Evolutionary conservation across 1,139 yeast species (phyloP), one percentile per base, ranked within the genome.

Genomic region (Suhomyces chickasaworum): DNA sequence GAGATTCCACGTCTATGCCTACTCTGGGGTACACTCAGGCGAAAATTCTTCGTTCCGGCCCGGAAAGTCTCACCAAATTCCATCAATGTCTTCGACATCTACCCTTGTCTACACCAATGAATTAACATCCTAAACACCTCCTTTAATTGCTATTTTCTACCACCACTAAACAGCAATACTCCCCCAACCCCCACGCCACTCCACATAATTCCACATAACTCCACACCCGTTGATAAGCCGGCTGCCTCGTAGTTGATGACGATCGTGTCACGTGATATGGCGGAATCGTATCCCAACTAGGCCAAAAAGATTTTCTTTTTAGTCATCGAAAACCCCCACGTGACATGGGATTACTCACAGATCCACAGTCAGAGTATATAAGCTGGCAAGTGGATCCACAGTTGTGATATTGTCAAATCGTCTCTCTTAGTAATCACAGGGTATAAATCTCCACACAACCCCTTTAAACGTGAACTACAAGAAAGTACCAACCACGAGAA

Each of bases 371-470:
- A 13, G 30, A 12, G 20, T 39, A 39, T 39, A 43, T 30, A 37
- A 37, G n/a, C 29, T 4, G 22, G 15, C 21, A 16, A 15, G 8
- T 21, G 39, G 47, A 47, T 41, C 47, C 50, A 44, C 47, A 44
- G 45, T 40, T 46, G 42, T 30, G 21, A 31, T 22, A 39, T 38
- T 29, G 41, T 38, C 41, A 7, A n/a, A 7, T 35, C 37, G 37
- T 35, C 41, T 30, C 9, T 20, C 41, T 29, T 40, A 34, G 34
- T 34, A 33, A 33, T 13, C 23, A 15, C 39, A 10, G 23, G 12
- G 21, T 38, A 43, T 43, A 43, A 30, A 42, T 37, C 20, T 18
- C 38, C 32, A 2, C 15, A n/a, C 21, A 13, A 8, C 23, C 30
- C 41, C 37, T 27, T 29, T 9, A 7, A 5, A 16, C 6, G 17